These are phyloP conservation scores for Russula sp. DNA, from an alignment of 768 basidiomycete species.

Conservation along the genomic window DNA sequence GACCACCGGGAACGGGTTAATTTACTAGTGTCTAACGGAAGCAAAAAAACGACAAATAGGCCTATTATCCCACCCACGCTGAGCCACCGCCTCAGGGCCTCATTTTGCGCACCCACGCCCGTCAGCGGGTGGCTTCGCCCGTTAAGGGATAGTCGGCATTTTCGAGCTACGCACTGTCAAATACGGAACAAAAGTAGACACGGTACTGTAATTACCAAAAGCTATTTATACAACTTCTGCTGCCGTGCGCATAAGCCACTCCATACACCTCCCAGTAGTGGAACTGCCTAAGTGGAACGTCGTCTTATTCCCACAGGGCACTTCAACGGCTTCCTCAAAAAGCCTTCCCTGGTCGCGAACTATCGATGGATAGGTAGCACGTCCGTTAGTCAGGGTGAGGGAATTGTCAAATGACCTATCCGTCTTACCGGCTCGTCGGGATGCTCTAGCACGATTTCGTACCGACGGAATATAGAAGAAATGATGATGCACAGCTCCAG, in stretches of 20 bases:
- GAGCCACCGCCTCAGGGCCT: no score
- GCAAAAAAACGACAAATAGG: no score
- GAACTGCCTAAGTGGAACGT: slow-evolving; percentile 35
- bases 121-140: background rate
- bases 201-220: no score
- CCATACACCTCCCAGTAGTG: background rate
- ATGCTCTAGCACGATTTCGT: slow-evolving; percentile 61
- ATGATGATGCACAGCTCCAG: slow-evolving; percentile 78
- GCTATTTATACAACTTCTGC: background rate
- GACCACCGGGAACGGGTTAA: no score
- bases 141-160: background rate
- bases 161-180: background rate
- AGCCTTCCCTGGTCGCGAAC: slow-evolving; percentile 78
- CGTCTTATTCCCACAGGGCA: slow-evolving; percentile 71
- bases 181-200: background rate
- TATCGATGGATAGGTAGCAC: slow-evolving; percentile 26
- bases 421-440: slow-evolving; percentile 49
- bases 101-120: background rate
- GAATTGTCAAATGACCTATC: background rate
- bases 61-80: no score
- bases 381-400: background rate
- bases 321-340: slow-evolving; percentile 74
- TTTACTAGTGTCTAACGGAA: no score
- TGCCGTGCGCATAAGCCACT: background rate
- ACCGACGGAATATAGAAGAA: slow-evolving; percentile 72